Evolutionary conservation across 106 monocot genomes (phyloP), one percentile per base, ranked within the genome.

Genomic region (Phalaenopsis equestris): DNA sequence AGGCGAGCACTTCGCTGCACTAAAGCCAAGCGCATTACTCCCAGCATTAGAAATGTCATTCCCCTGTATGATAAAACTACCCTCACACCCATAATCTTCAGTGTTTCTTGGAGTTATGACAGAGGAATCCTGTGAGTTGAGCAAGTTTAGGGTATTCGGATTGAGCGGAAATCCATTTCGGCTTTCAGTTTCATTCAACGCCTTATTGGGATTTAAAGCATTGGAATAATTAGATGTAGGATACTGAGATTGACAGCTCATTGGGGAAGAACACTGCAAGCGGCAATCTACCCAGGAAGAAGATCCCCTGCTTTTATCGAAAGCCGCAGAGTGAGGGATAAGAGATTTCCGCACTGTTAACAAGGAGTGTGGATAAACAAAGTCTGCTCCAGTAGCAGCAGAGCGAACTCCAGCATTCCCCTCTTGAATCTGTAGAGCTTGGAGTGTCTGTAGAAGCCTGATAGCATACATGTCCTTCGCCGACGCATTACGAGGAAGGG

Each of bases 1-100:
- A 52, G 12, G 12, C 12, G 14, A 52, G 52, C 52, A 12, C 52
- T 14, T 10, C 52, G 11, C 12, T 52, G 14, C 67, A 73, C 52
- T 14, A 52, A 52, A 52, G 0, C 15, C 52, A 52, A 52, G 10
- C 52, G 52, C 52, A 52, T 52, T 52, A 52, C 3, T 52, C 14
- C 12, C 52, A 52, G 52, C 12, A 52, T 52, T 12, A 52, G 12
- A 52, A 52, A 52, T 52, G 52, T 52, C 52, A 52, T 72, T 88
- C 41, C 74, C 82, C 61, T 88, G 88, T 8, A 86, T 24, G 11
- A 84, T 84, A n/a, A 86, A 73, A 74, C 82, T 84, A 38, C 83
- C 78, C 12, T 84, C 82, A 16, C 67, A 67, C n/a, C 8, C 14
- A 46, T 75, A 87, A 1, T 49, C 75, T 84, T 93, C 86, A 2